Base-by-base conservation (phyloP, 495 filamentous ascomycete genomes). In the Neurospora sp. region DNA sequence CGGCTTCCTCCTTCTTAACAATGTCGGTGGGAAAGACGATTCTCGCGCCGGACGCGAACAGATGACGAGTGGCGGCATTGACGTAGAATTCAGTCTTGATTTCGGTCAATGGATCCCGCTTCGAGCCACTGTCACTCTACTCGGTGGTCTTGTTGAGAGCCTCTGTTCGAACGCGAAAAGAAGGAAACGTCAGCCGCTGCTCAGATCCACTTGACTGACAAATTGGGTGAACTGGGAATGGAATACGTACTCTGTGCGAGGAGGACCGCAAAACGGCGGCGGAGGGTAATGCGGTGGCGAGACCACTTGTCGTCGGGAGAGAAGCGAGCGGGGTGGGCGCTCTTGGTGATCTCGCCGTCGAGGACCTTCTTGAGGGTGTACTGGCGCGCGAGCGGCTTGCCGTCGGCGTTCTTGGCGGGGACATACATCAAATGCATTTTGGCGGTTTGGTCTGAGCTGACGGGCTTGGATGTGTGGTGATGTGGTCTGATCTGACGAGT, bases 221-320 rank as follows among this genome's bases (percentile, higher is more conserved):
- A 54, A 62, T 35, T 62, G 44, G 41, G 18, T 46, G 40, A 72
- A 59, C 1, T 23, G 35, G 6, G 48, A 20, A 27, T 27, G 31
- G 4, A 72, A 69, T 20, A 86, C 90, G 75, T 81, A 93, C 92
- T 86, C 83, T 97, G 93, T 48, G 90, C 94, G 81, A 97, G 84
- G 59, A 98, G 87, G 70, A 97, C 87, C 37, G 90, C 91, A 82
- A 95, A 97, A 79, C 96, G 89, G 86, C 91, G 92, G 89, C 97
- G 97, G 74, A 99, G 86, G 20, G 93, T 94, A 40, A 97, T 92
- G 76, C 96, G 90, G 84, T 99, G 94, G 75, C 93, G 90, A 76
- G 94, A 97, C 85, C 95, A 97, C 85, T 96, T 96, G 86, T 99
- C 96, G 85, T 99, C 96, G 74, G 96, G 96, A 42, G 93, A 96